phyloP scores from a whole-genome alignment of 305 asterid species.

The Solanum aculeatissimum region DNA sequence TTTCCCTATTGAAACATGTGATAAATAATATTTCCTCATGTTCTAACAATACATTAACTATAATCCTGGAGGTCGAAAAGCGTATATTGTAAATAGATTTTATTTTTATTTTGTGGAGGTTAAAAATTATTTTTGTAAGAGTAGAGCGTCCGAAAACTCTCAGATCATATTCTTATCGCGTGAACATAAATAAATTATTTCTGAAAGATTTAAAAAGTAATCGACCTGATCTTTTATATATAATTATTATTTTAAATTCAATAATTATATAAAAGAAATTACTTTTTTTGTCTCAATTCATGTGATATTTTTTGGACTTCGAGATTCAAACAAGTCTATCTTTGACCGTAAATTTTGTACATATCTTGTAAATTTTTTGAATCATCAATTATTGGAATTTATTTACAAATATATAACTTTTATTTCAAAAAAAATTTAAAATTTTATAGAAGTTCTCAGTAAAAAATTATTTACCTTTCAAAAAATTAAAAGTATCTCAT shows the following conservation, averaged over 20 bases:
- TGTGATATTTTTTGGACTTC: accelerated
- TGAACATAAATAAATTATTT: neutral
- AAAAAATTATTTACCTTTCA: too few species aligned
- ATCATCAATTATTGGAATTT: too few species aligned
- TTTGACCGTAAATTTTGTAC: neutral
- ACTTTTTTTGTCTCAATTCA: neutral
- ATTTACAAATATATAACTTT: too few species aligned
- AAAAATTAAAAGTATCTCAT: too few species aligned
- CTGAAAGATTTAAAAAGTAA: neutral
- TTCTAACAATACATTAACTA: too few species aligned
- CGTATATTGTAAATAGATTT: accelerated
- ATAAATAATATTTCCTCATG: neutral
- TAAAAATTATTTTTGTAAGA: neutral
- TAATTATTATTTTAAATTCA: too few species aligned
- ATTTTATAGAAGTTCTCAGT: too few species aligned
- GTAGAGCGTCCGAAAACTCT: neutral
- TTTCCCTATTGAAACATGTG: neutral
- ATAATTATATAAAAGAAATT: too few species aligned
- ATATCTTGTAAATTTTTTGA: too few species aligned
- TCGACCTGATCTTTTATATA: too few species aligned
- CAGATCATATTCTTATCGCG: neutral
- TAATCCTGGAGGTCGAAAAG: neutral
- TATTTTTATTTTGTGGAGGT: neutral
- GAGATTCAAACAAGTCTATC: neutral
- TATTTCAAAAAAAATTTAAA: too few species aligned